phyloP scores from a whole-genome alignment of 192 early-diverging fungal species.

The Spinellus fusiger region DNA sequence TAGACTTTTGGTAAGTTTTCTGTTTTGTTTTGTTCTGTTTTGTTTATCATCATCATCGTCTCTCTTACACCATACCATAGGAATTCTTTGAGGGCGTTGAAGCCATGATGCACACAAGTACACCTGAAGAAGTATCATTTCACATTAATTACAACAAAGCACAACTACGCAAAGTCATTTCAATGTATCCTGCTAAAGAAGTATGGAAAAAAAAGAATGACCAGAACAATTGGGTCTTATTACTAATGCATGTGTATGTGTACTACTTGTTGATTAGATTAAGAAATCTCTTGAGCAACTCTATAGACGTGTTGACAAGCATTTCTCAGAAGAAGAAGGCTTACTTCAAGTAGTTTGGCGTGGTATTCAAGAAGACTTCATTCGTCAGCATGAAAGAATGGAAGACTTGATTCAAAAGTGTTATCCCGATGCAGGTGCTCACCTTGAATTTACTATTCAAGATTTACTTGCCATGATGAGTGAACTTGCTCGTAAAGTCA shows the following conservation, averaged over 20 bases:
- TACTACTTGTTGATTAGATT: constrained; percentile 37
- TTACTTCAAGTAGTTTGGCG: constrained; percentile 88
- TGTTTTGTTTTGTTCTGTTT: not conserved
- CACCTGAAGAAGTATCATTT: constrained; percentile 74
- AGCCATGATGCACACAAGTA: constrained; percentile 67
- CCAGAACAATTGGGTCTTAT: not conserved
- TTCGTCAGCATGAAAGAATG: constrained; percentile 72
- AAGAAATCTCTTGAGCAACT: constrained; percentile 74
- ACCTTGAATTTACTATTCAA: constrained; percentile 83
- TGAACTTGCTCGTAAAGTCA: constrained; percentile 37
- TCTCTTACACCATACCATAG: constrained; percentile 25
- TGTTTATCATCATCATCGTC: no score
- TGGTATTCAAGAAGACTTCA: constrained; percentile 82
- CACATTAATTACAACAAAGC: constrained; percentile 80
- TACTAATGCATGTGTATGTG: not conserved
- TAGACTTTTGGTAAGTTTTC: constrained; percentile 59
- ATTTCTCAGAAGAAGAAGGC: constrained; percentile 80
- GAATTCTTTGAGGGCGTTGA: constrained; percentile 98
- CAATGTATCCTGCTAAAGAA: constrained; percentile 78
- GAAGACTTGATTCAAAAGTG: constrained; percentile 76
- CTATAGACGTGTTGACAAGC: constrained; percentile 92
- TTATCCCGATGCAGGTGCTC: constrained; percentile 78
- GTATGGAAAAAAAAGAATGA: constrained; percentile 39
- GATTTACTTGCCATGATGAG: constrained; percentile 71
- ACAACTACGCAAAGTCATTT: constrained; percentile 77